Base-by-base conservation (phyloP, 2,329 filamentous ascomycete genomes). In the Stachybotrys echinatus region DNA sequence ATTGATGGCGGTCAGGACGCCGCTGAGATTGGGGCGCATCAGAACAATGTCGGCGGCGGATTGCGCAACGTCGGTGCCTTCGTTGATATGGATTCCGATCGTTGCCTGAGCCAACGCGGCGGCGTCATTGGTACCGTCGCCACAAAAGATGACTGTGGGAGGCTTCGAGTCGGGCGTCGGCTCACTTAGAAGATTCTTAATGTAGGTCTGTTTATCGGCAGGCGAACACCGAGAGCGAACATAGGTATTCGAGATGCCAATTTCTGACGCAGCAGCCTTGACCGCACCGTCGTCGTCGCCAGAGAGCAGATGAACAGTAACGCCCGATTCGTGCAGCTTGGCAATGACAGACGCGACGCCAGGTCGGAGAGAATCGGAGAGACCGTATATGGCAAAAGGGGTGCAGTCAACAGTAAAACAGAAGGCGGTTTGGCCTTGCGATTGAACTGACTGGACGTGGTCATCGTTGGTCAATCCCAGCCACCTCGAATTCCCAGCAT, bases 121-220 rank as follows among this genome's bases (percentile, higher is more conserved):
- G 0, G 88, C 85, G 59, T 92, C 88, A 63, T 92, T 92, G 14
- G 86, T 90, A 2, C 89, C 89, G 57, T 92, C 88, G 31, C 88
- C 88, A 47, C 80, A 78, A 65, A 92, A 92, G 6, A 91, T 65
- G 18, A 89, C 77, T 1, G 76, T 65, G 0, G 68, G 58, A 39
- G 60, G 54, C 31, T 58, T 58, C 6, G 34, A 27, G 7, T 55
- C 54, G n/a, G n/a, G n/a, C 12, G 38, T 34, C 1, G 48, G 20
- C 3, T 42, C 44, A 10, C 45, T 54, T 6, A 71, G 63, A 5
- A 79, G 66, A 0, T 45, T 42, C 10, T 69, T 60, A 47, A 79
- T 66, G 52, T 79, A 77, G 0, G 54, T 63, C 21, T 69, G 64
- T 57, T 80, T 80, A 50, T 76, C 72, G 1, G 62, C 63, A 0